Evolutionary conservation across 257 asterid species (phyloP).

Genomic region (Solanum boliviense): DNA sequence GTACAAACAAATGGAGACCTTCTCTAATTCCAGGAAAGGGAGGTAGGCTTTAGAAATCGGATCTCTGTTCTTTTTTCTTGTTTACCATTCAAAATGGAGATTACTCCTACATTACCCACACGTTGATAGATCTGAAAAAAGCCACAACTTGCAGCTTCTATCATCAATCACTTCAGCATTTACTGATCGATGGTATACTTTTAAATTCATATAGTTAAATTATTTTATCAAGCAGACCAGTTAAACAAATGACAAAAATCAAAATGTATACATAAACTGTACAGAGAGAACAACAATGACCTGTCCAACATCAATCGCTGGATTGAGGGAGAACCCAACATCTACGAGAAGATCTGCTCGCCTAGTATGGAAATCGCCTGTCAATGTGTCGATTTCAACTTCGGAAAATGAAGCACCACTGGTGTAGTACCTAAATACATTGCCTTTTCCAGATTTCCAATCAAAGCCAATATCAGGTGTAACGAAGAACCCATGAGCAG

Average conservation of each 20-base stretch:
- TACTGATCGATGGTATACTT: neutral
- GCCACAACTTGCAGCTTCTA: neutral
- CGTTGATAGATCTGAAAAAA: neutral
- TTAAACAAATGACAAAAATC: neutral
- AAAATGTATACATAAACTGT: neutral
- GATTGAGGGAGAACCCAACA: conserved; percentile 87
- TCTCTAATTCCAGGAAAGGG: neutral
- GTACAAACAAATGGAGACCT: neutral
- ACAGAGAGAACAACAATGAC: conserved; percentile 15
- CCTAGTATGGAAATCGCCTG: conserved; percentile 90
- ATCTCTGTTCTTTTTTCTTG: neutral
- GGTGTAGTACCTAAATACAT: conserved; percentile 72
- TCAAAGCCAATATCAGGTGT: conserved; percentile 80
- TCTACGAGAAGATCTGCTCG: conserved; percentile 68
- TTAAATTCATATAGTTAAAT: neutral
- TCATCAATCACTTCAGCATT: neutral
- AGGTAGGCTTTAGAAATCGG: neutral
- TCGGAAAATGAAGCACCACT: conserved; percentile 89
- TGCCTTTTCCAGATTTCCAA: conserved; percentile 73
- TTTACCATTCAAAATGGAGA: neutral
- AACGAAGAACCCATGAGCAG: conserved; percentile 83
- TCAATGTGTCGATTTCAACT: conserved; percentile 85
- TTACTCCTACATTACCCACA: neutral
- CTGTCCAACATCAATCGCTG: conserved; percentile 98
- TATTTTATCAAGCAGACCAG: neutral